Conservation (phyloP, 225 moss, liverwort and hornwort genomes). For the Rhytidiadelphus loreus region DNA sequence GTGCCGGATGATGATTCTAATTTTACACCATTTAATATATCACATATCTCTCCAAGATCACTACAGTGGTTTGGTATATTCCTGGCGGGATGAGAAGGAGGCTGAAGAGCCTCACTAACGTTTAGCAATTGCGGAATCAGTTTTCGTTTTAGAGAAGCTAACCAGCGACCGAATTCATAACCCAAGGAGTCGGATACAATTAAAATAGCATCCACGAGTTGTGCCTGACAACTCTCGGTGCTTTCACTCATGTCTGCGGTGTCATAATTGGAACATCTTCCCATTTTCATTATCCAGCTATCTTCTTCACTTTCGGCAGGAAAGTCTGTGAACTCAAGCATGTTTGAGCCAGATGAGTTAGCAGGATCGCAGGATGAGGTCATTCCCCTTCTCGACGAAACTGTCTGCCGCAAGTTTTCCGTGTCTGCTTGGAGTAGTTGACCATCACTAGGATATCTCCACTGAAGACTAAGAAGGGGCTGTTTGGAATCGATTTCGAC, state of each 20-base stretch:
- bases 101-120: slow-evolving; percentile 14
- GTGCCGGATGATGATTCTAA: slow-evolving; percentile 5
- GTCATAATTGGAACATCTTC: neutral
- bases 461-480: slow-evolving; percentile 27
- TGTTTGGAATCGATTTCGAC: slow-evolving; percentile 19
- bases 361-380: neutral
- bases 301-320: neutral
- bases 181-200: slow-evolving; percentile 3
- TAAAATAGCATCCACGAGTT: slow-evolving; percentile 30
- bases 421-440: neutral
- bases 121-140: slow-evolving; percentile 2
- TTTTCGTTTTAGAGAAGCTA: slow-evolving; percentile 8
- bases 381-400: neutral
- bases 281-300: neutral
- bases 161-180: slow-evolving; percentile 14
- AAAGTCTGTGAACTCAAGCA: neutral
- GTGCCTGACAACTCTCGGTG: neutral
- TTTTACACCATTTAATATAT: neutral
- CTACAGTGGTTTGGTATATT: neutral
- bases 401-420: neutral
- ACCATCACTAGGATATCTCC: slow-evolving; percentile 1
- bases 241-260: neutral
- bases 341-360: neutral
- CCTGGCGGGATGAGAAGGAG: neutral
- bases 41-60: neutral